These are phyloP conservation scores for Aspergillus sp. DNA, from an alignment of 2,329 filamentous ascomycete genomes.

Conservation along the genomic window DNA sequence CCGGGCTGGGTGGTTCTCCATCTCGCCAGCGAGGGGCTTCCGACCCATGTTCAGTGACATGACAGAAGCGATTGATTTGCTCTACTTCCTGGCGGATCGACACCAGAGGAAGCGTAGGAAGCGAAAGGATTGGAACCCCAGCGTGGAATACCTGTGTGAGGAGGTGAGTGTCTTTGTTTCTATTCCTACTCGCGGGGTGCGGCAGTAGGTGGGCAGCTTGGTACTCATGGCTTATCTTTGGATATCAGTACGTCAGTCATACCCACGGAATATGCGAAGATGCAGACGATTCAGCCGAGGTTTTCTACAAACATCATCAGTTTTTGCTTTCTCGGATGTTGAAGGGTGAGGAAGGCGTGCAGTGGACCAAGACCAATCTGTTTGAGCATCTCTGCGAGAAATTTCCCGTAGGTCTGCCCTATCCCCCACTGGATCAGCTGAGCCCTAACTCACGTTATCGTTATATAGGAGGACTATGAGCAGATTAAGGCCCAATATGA, in stretches of 20 bases:
- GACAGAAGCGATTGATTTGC: conserved; percentile 53
- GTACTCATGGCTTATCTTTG: no score
- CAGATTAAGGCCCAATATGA: conserved; percentile 22
- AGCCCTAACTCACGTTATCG: not conserved
- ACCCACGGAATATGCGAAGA: conserved; percentile 39
- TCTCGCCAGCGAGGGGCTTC: conserved; percentile 52
- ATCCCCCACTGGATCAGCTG: not conserved
- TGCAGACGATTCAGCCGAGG: conserved; percentile 42
- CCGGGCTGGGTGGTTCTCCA: conserved; percentile 58
- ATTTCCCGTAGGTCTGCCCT: conserved; percentile 29
- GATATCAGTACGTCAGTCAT: conserved; percentile 35
- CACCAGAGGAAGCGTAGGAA: conserved; percentile 41
- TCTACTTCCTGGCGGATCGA: conserved; percentile 59
- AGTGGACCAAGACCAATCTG: conserved; percentile 41
- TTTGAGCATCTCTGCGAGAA: conserved; percentile 41
- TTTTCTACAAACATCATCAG: conserved; percentile 40
- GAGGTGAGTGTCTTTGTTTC: conserved; percentile 27
- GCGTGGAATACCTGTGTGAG: conserved; percentile 35
- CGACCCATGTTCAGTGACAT: conserved; percentile 51
- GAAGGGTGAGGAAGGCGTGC: conserved; percentile 39
- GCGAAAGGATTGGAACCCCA: conserved; percentile 28
- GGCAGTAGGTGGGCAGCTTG: no score
- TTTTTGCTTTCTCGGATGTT: conserved; percentile 47
- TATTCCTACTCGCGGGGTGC: not conserved
- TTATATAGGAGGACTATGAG: conserved; percentile 28